Conservation (phyloP, 805 yeast species). For the Candida silvatica region DNA sequence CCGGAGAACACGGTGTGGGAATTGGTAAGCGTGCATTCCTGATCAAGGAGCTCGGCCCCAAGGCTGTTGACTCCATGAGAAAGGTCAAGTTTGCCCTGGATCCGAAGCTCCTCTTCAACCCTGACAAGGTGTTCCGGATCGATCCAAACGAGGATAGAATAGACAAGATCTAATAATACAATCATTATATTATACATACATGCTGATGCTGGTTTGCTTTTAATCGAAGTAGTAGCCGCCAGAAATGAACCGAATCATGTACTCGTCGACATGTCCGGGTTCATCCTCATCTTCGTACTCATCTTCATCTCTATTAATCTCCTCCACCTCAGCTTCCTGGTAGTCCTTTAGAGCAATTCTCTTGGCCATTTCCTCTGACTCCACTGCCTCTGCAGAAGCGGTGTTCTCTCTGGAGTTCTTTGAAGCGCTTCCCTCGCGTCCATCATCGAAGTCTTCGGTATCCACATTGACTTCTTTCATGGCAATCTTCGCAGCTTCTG, state of each 20-base stretch:
- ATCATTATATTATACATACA: background rate
- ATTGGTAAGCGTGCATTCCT: conserved; percentile 64
- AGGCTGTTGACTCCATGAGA: conserved; percentile 63
- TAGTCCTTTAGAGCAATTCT: conserved; percentile 9
- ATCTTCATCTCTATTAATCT: conserved; percentile 16
- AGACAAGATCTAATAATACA: conserved; percentile 4
- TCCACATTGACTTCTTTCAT: conserved; percentile 80
- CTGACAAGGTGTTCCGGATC: conserved; percentile 66
- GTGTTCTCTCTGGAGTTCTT: conserved; percentile 14
- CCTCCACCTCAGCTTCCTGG: conserved; percentile 11
- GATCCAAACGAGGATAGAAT: conserved; percentile 35
- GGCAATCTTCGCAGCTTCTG: conserved; percentile 83
- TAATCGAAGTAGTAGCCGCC: conserved; percentile 58
- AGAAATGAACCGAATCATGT: conserved; percentile 87
- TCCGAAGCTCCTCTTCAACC: conserved; percentile 63
- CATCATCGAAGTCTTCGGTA: conserved; percentile 75
- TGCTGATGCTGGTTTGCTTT: background rate
- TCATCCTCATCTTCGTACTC: conserved; percentile 50
- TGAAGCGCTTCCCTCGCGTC: too few relatives aligned
- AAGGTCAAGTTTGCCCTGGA: conserved; percentile 61
- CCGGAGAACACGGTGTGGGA: conserved; percentile 84
- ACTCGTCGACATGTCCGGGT: conserved; percentile 86
- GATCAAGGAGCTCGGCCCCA: conserved; percentile 54
- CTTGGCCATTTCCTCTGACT: conserved; percentile 15
- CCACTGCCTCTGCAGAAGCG: conserved; percentile 12